Percentiles rank a stretch among this genome's conserved stretches.
Evolutionary conservation across 192 early-diverging fungal species (phyloP).

Genomic region (Linnemannia schmuckeri): DNA sequence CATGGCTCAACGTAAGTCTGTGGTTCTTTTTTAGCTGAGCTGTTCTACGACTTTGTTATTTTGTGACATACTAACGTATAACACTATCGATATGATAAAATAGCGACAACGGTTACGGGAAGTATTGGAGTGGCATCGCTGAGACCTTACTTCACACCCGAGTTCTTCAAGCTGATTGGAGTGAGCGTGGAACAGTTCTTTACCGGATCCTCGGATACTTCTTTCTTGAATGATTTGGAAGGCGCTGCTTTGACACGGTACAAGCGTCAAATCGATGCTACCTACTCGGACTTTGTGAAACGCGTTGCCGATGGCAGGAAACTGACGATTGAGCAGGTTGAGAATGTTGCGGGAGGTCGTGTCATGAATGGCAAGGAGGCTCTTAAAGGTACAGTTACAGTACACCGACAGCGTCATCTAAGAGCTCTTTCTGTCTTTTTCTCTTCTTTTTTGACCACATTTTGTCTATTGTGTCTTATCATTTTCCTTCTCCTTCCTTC

Average conservation of each 20-base stretch:
- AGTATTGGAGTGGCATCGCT: conserved; percentile 78
- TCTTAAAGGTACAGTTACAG: conserved; percentile 25
- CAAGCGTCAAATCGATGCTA: conserved; percentile 58
- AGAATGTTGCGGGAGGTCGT: conserved; percentile 71
- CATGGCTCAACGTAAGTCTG: conserved; percentile 63
- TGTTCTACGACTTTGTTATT: not conserved
- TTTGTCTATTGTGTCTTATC: not conserved
- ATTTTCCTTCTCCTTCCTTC: not conserved
- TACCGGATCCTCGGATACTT: conserved; percentile 61
- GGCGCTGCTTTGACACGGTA: conserved; percentile 63
- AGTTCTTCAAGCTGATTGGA: conserved; percentile 71
- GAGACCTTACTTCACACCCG: conserved; percentile 66
- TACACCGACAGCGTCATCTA: not conserved
- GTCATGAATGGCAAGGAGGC: conserved; percentile 76
- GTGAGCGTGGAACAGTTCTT: conserved; percentile 71
- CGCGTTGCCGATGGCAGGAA: conserved; percentile 72
- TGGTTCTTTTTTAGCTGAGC: not conserved
- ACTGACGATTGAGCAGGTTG: conserved; percentile 62
- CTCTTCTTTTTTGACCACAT: not conserved
- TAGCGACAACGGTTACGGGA: conserved; percentile 76
- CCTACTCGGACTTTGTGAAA: conserved; percentile 68
- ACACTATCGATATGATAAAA: not conserved
- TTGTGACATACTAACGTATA: not conserved
- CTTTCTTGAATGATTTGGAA: conserved; percentile 62
- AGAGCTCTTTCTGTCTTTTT: not conserved